Conservation (phyloP, 2,329 filamentous ascomycete genomes). For the Verticillium longisporum region DNA sequence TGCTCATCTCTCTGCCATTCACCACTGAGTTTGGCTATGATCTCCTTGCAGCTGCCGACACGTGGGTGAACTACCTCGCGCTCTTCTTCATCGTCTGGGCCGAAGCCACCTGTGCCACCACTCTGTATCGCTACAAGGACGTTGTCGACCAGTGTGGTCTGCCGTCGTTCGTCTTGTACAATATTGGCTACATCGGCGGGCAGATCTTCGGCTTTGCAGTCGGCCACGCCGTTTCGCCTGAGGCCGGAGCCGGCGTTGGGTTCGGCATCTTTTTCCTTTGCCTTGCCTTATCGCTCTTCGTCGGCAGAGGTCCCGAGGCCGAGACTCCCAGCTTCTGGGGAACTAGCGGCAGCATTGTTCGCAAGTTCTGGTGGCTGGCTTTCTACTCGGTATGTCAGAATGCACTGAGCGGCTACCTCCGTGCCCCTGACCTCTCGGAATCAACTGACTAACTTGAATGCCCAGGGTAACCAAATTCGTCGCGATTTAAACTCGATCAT, state of each 20-base stretch:
- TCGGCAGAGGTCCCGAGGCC: slow-evolving; percentile 17
- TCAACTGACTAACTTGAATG: not conserved
- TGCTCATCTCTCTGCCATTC: slow-evolving; percentile 43
- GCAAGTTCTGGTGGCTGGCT: slow-evolving; percentile 6
- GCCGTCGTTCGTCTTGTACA: slow-evolving; percentile 29
- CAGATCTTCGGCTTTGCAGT: slow-evolving; percentile 40
- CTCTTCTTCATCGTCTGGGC: slow-evolving; percentile 45
- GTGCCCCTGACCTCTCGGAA: not conserved
- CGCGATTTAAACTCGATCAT: slow-evolving; percentile 8
- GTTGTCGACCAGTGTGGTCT: slow-evolving; percentile 33
- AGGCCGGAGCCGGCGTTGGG: slow-evolving; percentile 38
- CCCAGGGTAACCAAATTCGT: slow-evolving; percentile 7
- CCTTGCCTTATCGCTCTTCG: slow-evolving; percentile 22
- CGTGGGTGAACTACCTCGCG: slow-evolving; percentile 44
- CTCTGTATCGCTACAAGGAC: slow-evolving; percentile 41
- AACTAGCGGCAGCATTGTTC: not conserved
- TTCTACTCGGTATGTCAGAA: slow-evolving; percentile 3
- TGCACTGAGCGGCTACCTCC: not conserved
- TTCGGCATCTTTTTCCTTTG: slow-evolving; percentile 40
- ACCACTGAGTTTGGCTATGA: slow-evolving; percentile 49
- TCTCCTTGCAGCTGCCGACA: slow-evolving; percentile 42
- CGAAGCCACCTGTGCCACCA: slow-evolving; percentile 42
- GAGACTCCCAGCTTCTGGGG: slow-evolving; percentile 13
- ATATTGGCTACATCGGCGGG: slow-evolving; percentile 41
- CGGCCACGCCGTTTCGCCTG: slow-evolving; percentile 33